These are phyloP conservation scores for Colletotrichum magnum DNA, from an alignment of 2,329 filamentous ascomycete genomes.

Conservation along the genomic window DNA sequence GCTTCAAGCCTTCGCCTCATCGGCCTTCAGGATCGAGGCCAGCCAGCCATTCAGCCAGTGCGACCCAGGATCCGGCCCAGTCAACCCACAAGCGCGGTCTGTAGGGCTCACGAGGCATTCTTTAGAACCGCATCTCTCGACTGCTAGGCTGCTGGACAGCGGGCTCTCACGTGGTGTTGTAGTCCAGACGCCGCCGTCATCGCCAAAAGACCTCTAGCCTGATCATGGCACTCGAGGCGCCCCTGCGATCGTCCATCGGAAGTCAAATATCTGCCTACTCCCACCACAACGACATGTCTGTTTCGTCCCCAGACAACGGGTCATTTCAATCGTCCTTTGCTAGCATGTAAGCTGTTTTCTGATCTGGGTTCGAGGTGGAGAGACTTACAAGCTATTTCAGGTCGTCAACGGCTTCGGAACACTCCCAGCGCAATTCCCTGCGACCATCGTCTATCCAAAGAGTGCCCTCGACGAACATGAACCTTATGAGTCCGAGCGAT, in stretches of 20 bases:
- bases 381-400: constrained; percentile 52
- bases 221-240: constrained; percentile 73
- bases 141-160: constrained; percentile 14
- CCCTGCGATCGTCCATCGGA: constrained; percentile 73
- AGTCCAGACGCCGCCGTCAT: background rate
- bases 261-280: constrained; percentile 69
- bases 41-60: background rate
- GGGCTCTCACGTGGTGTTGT: background rate
- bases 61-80: constrained; percentile 6
- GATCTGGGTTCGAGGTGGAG: constrained; percentile 1
- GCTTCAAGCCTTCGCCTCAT: constrained; percentile 31
- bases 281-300: constrained; percentile 67
- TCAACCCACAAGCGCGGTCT: constrained; percentile 34
- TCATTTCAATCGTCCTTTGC: constrained; percentile 63
- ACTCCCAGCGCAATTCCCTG: constrained; percentile 60
- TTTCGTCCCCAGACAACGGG: constrained; percentile 68
- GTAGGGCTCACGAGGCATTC: constrained; percentile 45
- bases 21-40: constrained; percentile 34
- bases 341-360: constrained; percentile 61
- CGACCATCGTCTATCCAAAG: constrained; percentile 66
- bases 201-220: constrained; percentile 13
- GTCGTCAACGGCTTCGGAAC: constrained; percentile 57
- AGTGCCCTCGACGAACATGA: constrained; percentile 65
- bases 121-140: constrained; percentile 30
- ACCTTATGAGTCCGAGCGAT: constrained; percentile 74